Evolutionary conservation across 1,284 basidiomycete species (phyloP), one percentile per base, ranked within the genome.

Genomic region (Ganoderma meredithae): DNA sequence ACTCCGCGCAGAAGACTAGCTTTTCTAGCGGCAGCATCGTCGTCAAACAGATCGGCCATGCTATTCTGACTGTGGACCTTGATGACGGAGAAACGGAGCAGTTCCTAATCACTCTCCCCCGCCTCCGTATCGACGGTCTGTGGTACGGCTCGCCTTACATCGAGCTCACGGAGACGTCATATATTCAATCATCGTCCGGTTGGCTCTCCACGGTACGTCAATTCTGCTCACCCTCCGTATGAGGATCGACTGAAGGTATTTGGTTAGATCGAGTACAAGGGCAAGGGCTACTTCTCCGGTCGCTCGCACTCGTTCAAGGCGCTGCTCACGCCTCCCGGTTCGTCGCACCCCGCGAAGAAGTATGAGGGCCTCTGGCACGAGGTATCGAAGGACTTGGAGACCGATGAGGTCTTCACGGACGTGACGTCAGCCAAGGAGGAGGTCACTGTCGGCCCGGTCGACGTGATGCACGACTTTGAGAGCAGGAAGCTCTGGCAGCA

Each of bases 41-140:
- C 81, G 97, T 99, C 64, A 96, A 95, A 82, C 97, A 99, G 81
- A 93, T 98, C 72, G 97, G 97, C 7, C 97, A 99, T 76, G 97
- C 97, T 7, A 81, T 94, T 39, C 83, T 99, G 53, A 93, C 89
- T 15, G 85, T 98, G 66, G 82, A 86, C 66, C 82, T 90, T 27
- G 83, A 89, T 4, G 82, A 83, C 12, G 90, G 89, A 2, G 77
- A 76, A 41, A 83, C 84, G 69, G 93, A 95, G 77, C 86, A 91
- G 70, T 99, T 95, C 83, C 84, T 99, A 65, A 94, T 99, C 79
- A 98, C 97, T 4, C 87, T 99, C 43, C 97, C 97, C 40, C 89
- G 88, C 36, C 73, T 81, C 60, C 76, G 80, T 33, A 85, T 86
- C 79, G 90, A 81, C 67, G 86, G 85, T 31, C 79, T 87, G 53